Percentiles rank a stretch among this genome's conserved stretches.
phyloP scores from a whole-genome alignment of 345 rosid species.

The Corchorus olitorius region DNA sequence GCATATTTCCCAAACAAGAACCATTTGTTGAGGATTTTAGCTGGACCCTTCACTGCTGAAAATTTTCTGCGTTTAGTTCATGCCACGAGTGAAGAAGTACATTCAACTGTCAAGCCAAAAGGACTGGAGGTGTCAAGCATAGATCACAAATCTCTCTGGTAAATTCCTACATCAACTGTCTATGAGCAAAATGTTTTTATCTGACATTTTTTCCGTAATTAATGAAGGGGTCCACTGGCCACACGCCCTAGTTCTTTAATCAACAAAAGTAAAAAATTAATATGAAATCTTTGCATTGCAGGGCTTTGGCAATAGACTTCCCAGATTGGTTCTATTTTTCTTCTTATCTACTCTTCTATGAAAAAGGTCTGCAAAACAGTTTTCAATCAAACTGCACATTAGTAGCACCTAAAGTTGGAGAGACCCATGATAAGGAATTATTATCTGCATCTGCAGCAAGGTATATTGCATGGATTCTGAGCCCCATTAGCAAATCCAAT shows the following conservation, averaged over 20 bases:
- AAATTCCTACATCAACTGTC: constrained; percentile 25
- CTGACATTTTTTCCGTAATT: background rate
- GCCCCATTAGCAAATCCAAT: constrained; percentile 46
- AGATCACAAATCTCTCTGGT: constrained; percentile 72
- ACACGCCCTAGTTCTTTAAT: background rate
- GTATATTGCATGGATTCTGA: constrained; percentile 74
- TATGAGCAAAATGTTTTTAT: background rate
- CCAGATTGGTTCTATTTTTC: constrained; percentile 87
- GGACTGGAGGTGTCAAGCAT: constrained; percentile 29
- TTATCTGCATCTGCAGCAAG: constrained; percentile 53
- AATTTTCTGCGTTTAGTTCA: constrained; percentile 45
- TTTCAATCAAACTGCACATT: constrained; percentile 25
- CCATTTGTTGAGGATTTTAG: constrained; percentile 44
- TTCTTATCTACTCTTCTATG: constrained; percentile 53
- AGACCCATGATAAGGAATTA: constrained; percentile 31
- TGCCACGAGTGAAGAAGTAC: constrained; percentile 32
- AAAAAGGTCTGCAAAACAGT: constrained; percentile 28
- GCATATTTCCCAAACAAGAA: constrained; percentile 64
- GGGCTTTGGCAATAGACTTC: constrained; percentile 80
- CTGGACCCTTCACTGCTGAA: constrained; percentile 50
- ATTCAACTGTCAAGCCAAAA: constrained; percentile 28
- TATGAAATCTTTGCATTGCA: constrained; percentile 34
- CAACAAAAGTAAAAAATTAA: background rate
- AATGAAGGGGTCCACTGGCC: background rate
- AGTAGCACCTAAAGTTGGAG: constrained; percentile 20